Base-by-base conservation (phyloP, 2,329 filamentous ascomycete genomes). In the Rutstroemia sp. region DNA sequence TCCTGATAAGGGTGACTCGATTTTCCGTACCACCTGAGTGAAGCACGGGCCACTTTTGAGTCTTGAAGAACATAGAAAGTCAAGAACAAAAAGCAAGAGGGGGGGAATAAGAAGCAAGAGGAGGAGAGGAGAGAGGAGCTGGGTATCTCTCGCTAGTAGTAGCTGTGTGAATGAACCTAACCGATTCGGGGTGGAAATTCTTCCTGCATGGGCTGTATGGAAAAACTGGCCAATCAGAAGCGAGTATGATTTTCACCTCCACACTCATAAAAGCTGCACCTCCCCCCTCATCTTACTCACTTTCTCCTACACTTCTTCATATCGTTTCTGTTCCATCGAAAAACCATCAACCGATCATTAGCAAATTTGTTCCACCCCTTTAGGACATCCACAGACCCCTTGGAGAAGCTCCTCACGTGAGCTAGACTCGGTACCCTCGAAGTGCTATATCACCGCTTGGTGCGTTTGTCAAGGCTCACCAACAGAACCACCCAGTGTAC, bases 401-500 rank as follows among this genome's bases (percentile, higher is more conserved):
- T 38, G 60, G 58, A 62, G 48, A 57, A 61, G 60, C 63, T 65
- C 57, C 57, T 58, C 64, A 64, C 56, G 60, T 67, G 61, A 58
- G 48, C 46, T 38, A 64, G 56, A 63, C 57, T 56, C 51, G 63
- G 66, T 69, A 68, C 67, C 66, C 67, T 68, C 64, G 64, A 66
- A 65, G 49, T 57, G 51, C 54, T 59, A 39, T 54, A 44, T 61
- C 61, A 64, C 63, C 60, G 62, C 58, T 64, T 62, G 61, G 54
- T 60, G 58, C 51, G 53, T 54, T 55, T 58, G 51, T 48, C 50
- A 38, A 46, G n/a, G 21, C 57, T 63, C 57, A 62, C 58, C 59
- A 64, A 25, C 42, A 23, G 66, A 60, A 56, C 51, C 58, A 60
- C 25, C 50, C 56, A 49, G 58, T 47, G 60, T 55, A 57, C 55